phyloP scores from a whole-genome alignment of 2,329 filamentous ascomycete genomes.

The Hymenoscyphus linearis region DNA sequence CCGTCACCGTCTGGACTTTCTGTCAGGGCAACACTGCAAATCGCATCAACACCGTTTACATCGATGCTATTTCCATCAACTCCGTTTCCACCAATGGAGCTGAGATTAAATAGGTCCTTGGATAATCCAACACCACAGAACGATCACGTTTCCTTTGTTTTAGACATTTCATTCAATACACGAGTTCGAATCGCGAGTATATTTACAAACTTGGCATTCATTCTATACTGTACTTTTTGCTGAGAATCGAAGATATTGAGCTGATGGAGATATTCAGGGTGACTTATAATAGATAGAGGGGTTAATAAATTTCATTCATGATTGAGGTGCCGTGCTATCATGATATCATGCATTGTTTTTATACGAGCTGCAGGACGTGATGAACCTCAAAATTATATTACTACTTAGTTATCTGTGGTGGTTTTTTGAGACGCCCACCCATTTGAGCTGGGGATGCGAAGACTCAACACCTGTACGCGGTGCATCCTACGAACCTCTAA shows the following conservation, averaged over 20 bases:
- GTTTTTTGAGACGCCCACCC: too few species aligned
- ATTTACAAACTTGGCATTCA: background rate
- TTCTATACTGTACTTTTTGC: background rate
- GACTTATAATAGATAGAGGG: background rate
- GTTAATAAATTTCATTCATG: background rate
- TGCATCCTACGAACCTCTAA: too few species aligned
- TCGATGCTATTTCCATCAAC: background rate
- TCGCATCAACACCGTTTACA: slow-evolving; percentile 1
- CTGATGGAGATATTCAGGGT: background rate
- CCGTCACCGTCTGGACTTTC: background rate
- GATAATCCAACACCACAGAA: background rate
- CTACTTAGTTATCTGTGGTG: too few species aligned
- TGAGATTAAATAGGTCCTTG: background rate
- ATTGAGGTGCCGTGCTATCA: too few species aligned
- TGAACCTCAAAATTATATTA: too few species aligned
- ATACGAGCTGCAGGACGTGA: too few species aligned
- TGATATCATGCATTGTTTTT: too few species aligned
- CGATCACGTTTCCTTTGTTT: background rate
- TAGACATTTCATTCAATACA: background rate
- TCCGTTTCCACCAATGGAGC: too few species aligned
- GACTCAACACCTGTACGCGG: too few species aligned
- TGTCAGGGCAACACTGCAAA: background rate
- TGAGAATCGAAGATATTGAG: background rate
- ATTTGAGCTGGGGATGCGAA: too few species aligned
- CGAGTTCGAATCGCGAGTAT: background rate